Evolutionary conservation across 2,329 filamentous ascomycete species (phyloP), one percentile per base, ranked within the genome.

Genomic region (Lachnellula arida): DNA sequence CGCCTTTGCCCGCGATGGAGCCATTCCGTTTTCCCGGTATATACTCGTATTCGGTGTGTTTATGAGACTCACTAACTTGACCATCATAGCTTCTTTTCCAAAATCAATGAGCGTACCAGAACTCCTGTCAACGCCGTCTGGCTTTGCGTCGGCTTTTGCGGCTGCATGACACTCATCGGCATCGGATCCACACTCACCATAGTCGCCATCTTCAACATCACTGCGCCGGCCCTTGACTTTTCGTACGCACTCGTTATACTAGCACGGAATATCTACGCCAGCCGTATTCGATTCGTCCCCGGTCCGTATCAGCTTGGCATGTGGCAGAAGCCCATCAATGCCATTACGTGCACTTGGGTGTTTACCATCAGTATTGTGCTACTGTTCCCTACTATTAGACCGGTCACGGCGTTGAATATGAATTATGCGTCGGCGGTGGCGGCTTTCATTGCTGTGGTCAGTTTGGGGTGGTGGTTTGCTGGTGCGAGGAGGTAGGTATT

Each of bases 91-190:
- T 75, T 77, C 63, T 78, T 80, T 70, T 74, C 76, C 44, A 76
- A 75, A 59, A 73, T 85, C 51, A 82, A 83, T 61, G 58, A 64
- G 8, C 63, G 71, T 49, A 86, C 82, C 0, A 73, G 78, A 14
- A 86, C 83, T 0, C 83, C 83, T 0, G 73, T 86, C 53, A 81
- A 85, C 57, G 78, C 81, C 2, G 83, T 86, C 53, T 86, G 82
- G 82, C 78, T 85, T 49, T 80, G 85, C 46, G 82, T 85, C 2
- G 63, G 76, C 58, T 82, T 82, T 68, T 83, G 81, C 67, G 72
- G 66, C 62, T 74, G 71, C 50, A 71, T 81, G 23, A 77, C 79
- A 60, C 70, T 78, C 43, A 81, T 81, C 58, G 78, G 75, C 2
- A 75, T 81, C 44, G 78, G 78, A 43, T 75, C 71, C 46, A 76